phyloP scores from a whole-genome alignment of 2,329 filamentous ascomycete genomes.

The Trichophyton verrucosum region DNA sequence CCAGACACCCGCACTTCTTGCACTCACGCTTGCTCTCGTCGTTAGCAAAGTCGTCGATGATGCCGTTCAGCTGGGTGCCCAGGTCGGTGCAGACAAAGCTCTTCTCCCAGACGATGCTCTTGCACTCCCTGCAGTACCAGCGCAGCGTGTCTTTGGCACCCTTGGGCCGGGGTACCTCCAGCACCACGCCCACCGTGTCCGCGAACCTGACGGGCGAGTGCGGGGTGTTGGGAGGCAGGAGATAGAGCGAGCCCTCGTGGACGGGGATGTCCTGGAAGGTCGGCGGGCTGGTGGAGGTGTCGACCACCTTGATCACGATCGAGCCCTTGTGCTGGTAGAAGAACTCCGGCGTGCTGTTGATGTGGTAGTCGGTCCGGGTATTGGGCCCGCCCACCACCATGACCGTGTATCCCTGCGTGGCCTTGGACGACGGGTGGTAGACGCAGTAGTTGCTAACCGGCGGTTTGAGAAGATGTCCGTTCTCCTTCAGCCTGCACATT shows the following conservation, averaged over 20 bases:
- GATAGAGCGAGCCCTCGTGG: slow-evolving; percentile 83
- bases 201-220: slow-evolving; percentile 92
- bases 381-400: slow-evolving; percentile 92
- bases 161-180: slow-evolving; percentile 69
- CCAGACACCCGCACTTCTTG: slow-evolving; percentile 60
- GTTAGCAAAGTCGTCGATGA: slow-evolving; percentile 67
- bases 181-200: slow-evolving; percentile 82
- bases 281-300: slow-evolving; percentile 41
- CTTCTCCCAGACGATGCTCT: slow-evolving; percentile 67
- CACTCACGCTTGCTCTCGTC: slow-evolving; percentile 62
- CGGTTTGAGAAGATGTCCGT: slow-evolving; percentile 82
- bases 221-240: slow-evolving; percentile 85
- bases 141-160: slow-evolving; percentile 63
- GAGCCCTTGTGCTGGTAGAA: slow-evolving; percentile 93
- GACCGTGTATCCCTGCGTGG: slow-evolving; percentile 88
- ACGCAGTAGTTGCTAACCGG: slow-evolving; percentile 98
- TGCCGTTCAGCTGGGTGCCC: slow-evolving; percentile 86
- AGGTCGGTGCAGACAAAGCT: slow-evolving; percentile 80
- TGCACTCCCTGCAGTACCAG: slow-evolving; percentile 75
- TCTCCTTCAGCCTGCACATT: slow-evolving; percentile 58
- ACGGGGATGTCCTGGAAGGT: slow-evolving; percentile 76
- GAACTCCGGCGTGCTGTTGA: slow-evolving; percentile 92
- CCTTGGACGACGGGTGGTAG: slow-evolving; percentile 53
- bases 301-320: slow-evolving; percentile 88
- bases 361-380: slow-evolving; percentile 93